Percentiles rank a stretch among this genome's conserved stretches.
Evolutionary conservation across 2,329 filamentous ascomycete species (phyloP).

Genomic region (Diaporthe sp.): DNA sequence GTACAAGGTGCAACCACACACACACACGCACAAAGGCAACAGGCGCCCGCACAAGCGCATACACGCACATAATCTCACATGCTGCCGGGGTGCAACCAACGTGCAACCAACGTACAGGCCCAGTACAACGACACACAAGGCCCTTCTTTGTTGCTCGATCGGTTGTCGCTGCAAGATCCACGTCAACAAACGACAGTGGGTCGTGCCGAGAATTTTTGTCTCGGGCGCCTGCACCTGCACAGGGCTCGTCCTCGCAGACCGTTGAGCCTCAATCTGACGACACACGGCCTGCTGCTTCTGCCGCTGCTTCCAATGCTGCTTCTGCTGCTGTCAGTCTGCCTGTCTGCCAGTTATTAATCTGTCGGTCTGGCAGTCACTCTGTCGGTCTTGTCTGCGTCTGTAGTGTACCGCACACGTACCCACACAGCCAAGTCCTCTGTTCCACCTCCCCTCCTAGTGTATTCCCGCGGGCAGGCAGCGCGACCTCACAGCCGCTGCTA

Average conservation of each 20-base stretch:
- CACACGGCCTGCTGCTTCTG: slow-evolving; percentile 10
- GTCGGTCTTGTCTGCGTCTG: neutral
- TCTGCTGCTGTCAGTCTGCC: neutral
- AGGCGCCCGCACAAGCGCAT: neutral
- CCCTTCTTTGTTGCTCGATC: slow-evolving; percentile 17
- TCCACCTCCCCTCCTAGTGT: neutral
- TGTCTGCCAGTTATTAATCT: neutral
- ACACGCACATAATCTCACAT: slow-evolving; percentile 6
- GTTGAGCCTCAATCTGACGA: slow-evolving; percentile 35
- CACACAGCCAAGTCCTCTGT: slow-evolving; percentile 18
- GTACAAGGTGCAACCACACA: slow-evolving; percentile 22
- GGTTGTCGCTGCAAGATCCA: slow-evolving; percentile 36
- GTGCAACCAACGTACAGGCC: slow-evolving; percentile 24
- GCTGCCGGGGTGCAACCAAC: neutral
- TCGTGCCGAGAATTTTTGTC: slow-evolving; percentile 26
- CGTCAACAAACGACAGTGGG: slow-evolving; percentile 33
- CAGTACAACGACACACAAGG: slow-evolving; percentile 40
- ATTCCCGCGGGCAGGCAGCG: slow-evolving; percentile 12
- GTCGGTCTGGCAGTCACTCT: neutral
- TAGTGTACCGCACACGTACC: neutral
- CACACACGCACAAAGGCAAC: no score
- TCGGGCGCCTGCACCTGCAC: slow-evolving; percentile 29
- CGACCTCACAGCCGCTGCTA: slow-evolving; percentile 13
- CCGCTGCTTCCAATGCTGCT: neutral
- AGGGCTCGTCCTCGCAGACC: slow-evolving; percentile 28